A percentile compares a stretch with the other conserved stretches of the same genome.
These are phyloP conservation scores for Entomortierella chlamydospora DNA, from an alignment of 192 early-diverging fungal genomes.

Conservation along the genomic window DNA sequence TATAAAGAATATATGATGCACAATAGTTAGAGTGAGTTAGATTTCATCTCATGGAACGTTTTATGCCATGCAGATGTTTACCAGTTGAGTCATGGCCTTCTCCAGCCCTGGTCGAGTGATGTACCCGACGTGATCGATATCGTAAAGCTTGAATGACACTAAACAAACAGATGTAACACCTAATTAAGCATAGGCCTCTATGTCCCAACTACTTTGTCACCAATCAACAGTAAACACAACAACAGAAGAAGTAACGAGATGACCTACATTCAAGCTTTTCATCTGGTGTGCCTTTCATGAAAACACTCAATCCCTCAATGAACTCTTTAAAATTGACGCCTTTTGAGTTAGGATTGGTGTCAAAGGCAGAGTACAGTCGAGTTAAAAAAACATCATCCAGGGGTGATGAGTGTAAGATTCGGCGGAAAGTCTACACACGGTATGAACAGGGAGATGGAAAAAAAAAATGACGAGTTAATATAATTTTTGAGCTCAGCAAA, in stretches of 20 bases:
- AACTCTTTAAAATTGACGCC: conserved; percentile 62
- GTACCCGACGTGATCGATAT: conserved; percentile 81
- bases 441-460: neutral
- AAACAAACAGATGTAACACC: conserved; percentile 11
- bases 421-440: conserved; percentile 37
- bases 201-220: neutral
- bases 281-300: conserved; percentile 81
- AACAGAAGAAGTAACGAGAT: neutral
- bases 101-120: conserved; percentile 79
- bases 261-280: conserved; percentile 79
- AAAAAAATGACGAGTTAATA: neutral
- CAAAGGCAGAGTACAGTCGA: conserved; percentile 83
- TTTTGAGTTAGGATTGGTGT: conserved; percentile 63
- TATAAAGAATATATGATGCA: neutral
- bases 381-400: conserved; percentile 79
- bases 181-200: conserved; percentile 27
- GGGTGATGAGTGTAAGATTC: conserved; percentile 61
- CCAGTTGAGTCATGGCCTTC: conserved; percentile 80
- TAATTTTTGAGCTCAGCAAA: neutral
- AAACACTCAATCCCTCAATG: conserved; percentile 74
- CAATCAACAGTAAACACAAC: neutral
- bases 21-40: neutral
- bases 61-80: conserved; percentile 22
- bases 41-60: neutral
- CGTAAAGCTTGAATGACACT: conserved; percentile 86